Evolutionary conservation across 306 rosid genomes (phyloP).

Genomic region (Sechiopsis laciniata): DNA sequence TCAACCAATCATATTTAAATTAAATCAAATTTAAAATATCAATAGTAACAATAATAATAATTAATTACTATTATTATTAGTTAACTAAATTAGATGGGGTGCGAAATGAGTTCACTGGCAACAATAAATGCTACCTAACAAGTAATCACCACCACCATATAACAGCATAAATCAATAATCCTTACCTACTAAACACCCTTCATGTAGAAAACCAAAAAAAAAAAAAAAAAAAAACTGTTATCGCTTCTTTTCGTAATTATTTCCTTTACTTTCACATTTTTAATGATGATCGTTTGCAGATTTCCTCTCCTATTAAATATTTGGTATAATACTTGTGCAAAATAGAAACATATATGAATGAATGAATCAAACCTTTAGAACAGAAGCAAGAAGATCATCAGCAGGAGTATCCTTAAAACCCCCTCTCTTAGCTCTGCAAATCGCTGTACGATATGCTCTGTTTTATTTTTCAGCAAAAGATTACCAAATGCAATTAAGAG

Average conservation of each 20-base stretch:
- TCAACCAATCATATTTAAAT: too few relatives aligned
- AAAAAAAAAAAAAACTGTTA: too few relatives aligned
- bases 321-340: neutral
- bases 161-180: too few relatives aligned
- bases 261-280: neutral
- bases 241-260: too few relatives aligned
- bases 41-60: too few relatives aligned
- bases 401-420: slow-evolving; percentile 82
- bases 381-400: slow-evolving; percentile 82
- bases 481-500: neutral
- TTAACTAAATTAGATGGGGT: neutral
- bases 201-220: too few relatives aligned
- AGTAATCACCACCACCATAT: too few relatives aligned
- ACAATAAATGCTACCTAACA: neutral
- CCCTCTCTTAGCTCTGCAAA: slow-evolving; percentile 83
- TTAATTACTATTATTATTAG: too few relatives aligned
- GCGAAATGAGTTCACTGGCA: neutral
- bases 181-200: too few relatives aligned
- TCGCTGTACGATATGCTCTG: slow-evolving; percentile 79
- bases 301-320: too few relatives aligned
- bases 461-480: slow-evolving; percentile 5
- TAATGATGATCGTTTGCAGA: neutral
- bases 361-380: slow-evolving; percentile 51
- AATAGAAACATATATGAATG: neutral
- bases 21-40: too few relatives aligned